Evolutionary conservation across 225 moss, liverwort and hornwort species (phyloP).

Genomic region (Polytrichum commune): DNA sequence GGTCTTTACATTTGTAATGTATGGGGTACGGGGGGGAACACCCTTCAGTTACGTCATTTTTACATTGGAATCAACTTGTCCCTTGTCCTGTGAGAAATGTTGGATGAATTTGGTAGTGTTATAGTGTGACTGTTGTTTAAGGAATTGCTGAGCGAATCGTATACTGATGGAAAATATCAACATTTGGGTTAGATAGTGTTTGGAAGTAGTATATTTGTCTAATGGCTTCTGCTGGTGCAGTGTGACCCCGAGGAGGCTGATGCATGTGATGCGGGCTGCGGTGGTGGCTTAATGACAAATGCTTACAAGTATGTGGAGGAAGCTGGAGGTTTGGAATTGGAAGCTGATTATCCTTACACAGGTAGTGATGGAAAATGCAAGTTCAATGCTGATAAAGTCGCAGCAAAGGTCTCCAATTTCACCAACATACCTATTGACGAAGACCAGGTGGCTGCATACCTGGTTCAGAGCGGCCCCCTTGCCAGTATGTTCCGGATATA

Average conservation of each 20-base stretch:
- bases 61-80: too few species aligned
- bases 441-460: slow-evolving; percentile 71
- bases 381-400: slow-evolving; percentile 51
- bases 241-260: slow-evolving; percentile 53
- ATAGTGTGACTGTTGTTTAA: too few species aligned
- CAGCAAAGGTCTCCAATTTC: slow-evolving; percentile 73
- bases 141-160: too few species aligned
- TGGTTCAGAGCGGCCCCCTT: slow-evolving; percentile 72
- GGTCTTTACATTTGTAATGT: too few species aligned
- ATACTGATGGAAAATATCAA: too few species aligned
- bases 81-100: too few species aligned
- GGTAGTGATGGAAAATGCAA: slow-evolving; percentile 63
- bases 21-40: too few species aligned
- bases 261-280: slow-evolving; percentile 70
- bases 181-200: too few species aligned
- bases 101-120: too few species aligned
- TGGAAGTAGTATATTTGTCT: too few species aligned
- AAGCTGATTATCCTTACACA: slow-evolving; percentile 73
- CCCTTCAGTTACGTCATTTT: too few species aligned
- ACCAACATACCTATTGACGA: slow-evolving; percentile 73
- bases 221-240: slow-evolving; percentile 20
- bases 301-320: slow-evolving; percentile 73
- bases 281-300: slow-evolving; percentile 78
- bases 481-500: slow-evolving; percentile 47
- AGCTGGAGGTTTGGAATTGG: slow-evolving; percentile 69